Conservation (phyloP, 345 rosid genomes). For the Eucalyptus victrix region DNA sequence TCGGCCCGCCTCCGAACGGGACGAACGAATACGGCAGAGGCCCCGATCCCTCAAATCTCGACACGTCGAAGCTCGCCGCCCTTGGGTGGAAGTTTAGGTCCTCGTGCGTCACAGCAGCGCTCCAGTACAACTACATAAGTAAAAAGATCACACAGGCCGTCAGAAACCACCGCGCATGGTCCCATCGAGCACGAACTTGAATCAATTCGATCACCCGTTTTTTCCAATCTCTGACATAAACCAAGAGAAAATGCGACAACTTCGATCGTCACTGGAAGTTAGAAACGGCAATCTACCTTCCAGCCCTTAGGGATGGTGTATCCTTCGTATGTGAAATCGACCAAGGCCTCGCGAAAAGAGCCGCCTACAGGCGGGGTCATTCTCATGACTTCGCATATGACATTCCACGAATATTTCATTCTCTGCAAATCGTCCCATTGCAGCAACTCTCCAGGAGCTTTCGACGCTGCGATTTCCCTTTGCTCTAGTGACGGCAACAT, state of each 20-base stretch:
- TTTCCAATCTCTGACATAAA: not conserved
- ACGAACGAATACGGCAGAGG: slow-evolving; percentile 1
- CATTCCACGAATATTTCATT: slow-evolving; percentile 14
- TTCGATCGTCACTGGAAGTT: not conserved
- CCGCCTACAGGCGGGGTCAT: slow-evolving; percentile 1
- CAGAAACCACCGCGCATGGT: not conserved
- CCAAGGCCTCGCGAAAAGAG: slow-evolving; percentile 7
- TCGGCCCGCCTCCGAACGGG: slow-evolving; percentile 16
- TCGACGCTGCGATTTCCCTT: slow-evolving; percentile 1
- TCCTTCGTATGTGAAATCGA: slow-evolving; percentile 5
- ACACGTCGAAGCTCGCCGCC: not conserved
- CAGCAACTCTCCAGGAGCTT: not conserved
- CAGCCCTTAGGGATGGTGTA: slow-evolving; percentile 20
- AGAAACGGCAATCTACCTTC: not conserved
- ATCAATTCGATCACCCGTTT: not conserved
- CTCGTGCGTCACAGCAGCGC: not conserved
- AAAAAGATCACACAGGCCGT: not conserved
- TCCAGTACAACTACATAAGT: not conserved
- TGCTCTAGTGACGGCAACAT: not conserved
- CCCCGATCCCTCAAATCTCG: slow-evolving; percentile 8
- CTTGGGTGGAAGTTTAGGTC: not conserved
- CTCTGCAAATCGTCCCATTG: slow-evolving; percentile 7
- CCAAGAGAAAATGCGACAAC: not conserved
- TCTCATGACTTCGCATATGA: slow-evolving; percentile 10
- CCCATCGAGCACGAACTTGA: not conserved